phyloP scores from a whole-genome alignment of 148 eudicot species.

The Fagopyrum tataricum region DNA sequence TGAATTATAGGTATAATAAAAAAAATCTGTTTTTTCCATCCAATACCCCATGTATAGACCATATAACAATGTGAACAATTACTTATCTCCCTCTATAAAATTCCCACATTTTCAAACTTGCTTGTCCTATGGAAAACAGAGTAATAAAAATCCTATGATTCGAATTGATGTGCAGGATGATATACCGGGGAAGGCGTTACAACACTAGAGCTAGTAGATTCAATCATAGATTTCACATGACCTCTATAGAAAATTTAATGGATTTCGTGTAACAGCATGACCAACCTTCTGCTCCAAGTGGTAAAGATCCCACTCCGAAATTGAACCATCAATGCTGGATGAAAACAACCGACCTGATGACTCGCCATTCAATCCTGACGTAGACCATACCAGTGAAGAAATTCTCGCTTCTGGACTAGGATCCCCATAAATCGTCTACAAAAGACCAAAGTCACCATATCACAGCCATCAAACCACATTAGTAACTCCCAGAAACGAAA shows the following conservation, averaged over 20 bases:
- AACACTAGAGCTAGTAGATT: background rate
- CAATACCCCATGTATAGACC: background rate
- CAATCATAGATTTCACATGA: background rate
- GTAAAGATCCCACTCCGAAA: slow-evolving; percentile 91
- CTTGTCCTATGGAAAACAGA: background rate
- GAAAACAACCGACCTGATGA: slow-evolving; percentile 61
- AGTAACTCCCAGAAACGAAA: slow-evolving; percentile 10
- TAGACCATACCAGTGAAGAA: slow-evolving; percentile 77
- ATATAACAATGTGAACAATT: background rate
- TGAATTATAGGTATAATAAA: background rate
- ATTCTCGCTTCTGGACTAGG: slow-evolving; percentile 39
- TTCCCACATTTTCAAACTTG: background rate
- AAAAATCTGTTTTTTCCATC: background rate
- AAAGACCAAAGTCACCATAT: slow-evolving; percentile 13
- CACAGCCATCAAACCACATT: slow-evolving; percentile 15
- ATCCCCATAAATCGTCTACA: slow-evolving; percentile 72
- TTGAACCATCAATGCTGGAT: slow-evolving; percentile 76
- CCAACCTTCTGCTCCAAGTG: slow-evolving; percentile 61
- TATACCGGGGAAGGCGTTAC: background rate
- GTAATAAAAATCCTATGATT: background rate
- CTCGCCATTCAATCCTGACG: slow-evolving; percentile 27
- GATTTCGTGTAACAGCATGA: background rate
- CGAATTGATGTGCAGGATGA: background rate
- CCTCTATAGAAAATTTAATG: too few relatives aligned
- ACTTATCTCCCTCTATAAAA: background rate